Conservation (phyloP, 2,329 filamentous ascomycete genomes). For the Phialophora expanda region DNA sequence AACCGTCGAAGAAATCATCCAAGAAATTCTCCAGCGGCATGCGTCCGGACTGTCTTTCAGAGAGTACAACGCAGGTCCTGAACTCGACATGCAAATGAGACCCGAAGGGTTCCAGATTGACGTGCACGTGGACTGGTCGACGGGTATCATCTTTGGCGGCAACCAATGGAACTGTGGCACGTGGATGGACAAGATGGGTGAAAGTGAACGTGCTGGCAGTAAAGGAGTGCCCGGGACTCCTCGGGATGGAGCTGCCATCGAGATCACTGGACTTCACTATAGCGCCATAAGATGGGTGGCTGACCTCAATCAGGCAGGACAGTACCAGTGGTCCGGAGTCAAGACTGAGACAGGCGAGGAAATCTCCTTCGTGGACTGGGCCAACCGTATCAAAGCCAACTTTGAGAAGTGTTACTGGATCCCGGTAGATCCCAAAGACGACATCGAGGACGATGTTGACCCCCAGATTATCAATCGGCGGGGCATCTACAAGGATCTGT, state of each 20-base stretch:
- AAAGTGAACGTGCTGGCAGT: slow-evolving; percentile 84
- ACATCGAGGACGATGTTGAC: slow-evolving; percentile 80
- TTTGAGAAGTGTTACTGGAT: slow-evolving; percentile 95
- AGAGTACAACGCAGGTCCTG: slow-evolving; percentile 89
- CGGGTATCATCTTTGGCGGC: slow-evolving; percentile 89
- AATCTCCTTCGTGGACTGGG: slow-evolving; percentile 80
- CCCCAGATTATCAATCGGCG: slow-evolving; percentile 79
- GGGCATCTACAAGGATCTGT: slow-evolving; percentile 97
- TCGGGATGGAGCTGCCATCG: slow-evolving; percentile 90
- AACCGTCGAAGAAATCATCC: slow-evolving; percentile 85
- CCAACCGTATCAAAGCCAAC: slow-evolving; percentile 75
- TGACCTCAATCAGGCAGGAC: slow-evolving; percentile 67
- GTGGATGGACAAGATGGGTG: slow-evolving; percentile 99
- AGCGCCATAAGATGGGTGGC: slow-evolving; percentile 84
- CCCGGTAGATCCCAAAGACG: slow-evolving; percentile 68
- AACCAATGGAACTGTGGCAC: slow-evolving; percentile 96
- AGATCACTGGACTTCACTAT: slow-evolving; percentile 93
- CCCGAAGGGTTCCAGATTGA: slow-evolving; percentile 90
- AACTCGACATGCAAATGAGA: slow-evolving; percentile 91
- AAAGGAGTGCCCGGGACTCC: slow-evolving; percentile 97
- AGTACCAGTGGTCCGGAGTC: slow-evolving; percentile 76
- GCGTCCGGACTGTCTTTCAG: slow-evolving; percentile 88
- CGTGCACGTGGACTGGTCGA: slow-evolving; percentile 87
- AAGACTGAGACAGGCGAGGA: slow-evolving; percentile 65
- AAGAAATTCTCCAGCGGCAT: slow-evolving; percentile 91